Percentiles rank a stretch among this genome's conserved stretches.
phyloP scores from a whole-genome alignment of 192 early-diverging fungal genomes.

The Haplosporangium gracile region DNA sequence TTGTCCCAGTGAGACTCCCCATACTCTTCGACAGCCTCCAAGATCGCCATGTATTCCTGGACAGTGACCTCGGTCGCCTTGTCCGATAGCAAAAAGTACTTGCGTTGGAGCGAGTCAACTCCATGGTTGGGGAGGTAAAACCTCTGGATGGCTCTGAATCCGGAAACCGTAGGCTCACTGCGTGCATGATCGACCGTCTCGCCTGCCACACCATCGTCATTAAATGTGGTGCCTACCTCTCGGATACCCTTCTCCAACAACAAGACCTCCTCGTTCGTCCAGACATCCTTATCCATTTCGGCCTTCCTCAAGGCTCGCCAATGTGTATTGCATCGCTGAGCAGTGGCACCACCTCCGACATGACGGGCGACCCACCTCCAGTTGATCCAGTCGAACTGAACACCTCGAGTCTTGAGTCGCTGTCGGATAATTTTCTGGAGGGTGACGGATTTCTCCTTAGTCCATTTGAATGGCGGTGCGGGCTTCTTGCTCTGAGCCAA shows the following conservation, averaged over 20 bases:
- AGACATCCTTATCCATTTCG: slow-evolving; percentile 12
- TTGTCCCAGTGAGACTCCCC: slow-evolving; percentile 46
- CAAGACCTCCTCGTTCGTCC: slow-evolving; percentile 33
- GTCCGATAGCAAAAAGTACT: slow-evolving; percentile 49
- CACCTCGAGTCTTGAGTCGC: slow-evolving; percentile 35
- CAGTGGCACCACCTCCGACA: slow-evolving; percentile 30
- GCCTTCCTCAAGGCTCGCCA: slow-evolving; percentile 28
- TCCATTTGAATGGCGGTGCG: slow-evolving; percentile 29
- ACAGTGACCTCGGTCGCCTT: slow-evolving; percentile 36
- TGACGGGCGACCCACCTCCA: slow-evolving; percentile 53
- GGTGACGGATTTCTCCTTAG: slow-evolving; percentile 37
- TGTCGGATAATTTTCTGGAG: slow-evolving; percentile 46
- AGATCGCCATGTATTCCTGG: slow-evolving; percentile 43
- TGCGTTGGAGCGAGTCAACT: slow-evolving; percentile 14
- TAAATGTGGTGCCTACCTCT: slow-evolving; percentile 31
- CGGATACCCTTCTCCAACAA: slow-evolving; percentile 42
- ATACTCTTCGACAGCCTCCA: slow-evolving; percentile 43
- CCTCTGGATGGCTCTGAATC: slow-evolving; percentile 28
- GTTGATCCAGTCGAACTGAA: slow-evolving; percentile 50
- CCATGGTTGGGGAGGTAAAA: slow-evolving; percentile 29
- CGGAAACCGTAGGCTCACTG: background rate
- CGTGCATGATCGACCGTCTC: background rate
- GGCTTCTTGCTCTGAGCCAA: slow-evolving; percentile 17
- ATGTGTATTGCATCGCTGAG: slow-evolving; percentile 31
- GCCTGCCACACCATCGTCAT: background rate